Evolutionary conservation across 805 yeast species (phyloP).

Genomic region (Metschnikowia shivogae): DNA sequence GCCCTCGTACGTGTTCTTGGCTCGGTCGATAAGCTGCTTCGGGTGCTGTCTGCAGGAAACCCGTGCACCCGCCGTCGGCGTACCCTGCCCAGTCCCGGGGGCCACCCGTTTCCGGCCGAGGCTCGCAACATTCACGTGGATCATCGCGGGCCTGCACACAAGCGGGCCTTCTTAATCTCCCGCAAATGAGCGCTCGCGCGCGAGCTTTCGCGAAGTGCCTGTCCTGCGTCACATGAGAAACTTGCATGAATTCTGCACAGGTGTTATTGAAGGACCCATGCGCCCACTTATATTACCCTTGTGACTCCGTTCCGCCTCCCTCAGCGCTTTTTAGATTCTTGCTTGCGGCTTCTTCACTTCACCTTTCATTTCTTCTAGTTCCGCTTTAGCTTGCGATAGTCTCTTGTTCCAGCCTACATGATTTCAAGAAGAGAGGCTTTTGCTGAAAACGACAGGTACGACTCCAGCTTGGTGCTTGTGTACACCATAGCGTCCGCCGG

Average conservation of each 20-base stretch:
- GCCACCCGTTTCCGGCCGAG: neutral
- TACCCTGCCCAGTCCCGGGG: too few relatives aligned
- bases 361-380: neutral
- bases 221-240: conserved; percentile 4
- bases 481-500: conserved; percentile 61
- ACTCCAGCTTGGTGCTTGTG: conserved; percentile 24
- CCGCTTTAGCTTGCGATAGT: too few relatives aligned
- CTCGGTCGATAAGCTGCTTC: too few relatives aligned
- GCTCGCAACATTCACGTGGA: neutral
- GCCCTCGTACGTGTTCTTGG: too few relatives aligned
- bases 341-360: neutral
- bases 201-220: conserved; percentile 5
- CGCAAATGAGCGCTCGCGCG: conserved; percentile 13
- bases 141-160: conserved; percentile 4
- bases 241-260: conserved; percentile 1
- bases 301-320: conserved; percentile 1
- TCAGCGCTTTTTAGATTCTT: neutral
- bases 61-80: too few relatives aligned
- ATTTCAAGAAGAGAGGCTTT: conserved; percentile 31
- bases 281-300: neutral
- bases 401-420: conserved; percentile 4
- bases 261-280: conserved; percentile 2
- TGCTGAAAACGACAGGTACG: conserved; percentile 28
- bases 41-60: too few relatives aligned
- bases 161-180: conserved; percentile 10